Conservation (phyloP, 108 stramenopile species). For the Asterionellopsis glacialis region DNA sequence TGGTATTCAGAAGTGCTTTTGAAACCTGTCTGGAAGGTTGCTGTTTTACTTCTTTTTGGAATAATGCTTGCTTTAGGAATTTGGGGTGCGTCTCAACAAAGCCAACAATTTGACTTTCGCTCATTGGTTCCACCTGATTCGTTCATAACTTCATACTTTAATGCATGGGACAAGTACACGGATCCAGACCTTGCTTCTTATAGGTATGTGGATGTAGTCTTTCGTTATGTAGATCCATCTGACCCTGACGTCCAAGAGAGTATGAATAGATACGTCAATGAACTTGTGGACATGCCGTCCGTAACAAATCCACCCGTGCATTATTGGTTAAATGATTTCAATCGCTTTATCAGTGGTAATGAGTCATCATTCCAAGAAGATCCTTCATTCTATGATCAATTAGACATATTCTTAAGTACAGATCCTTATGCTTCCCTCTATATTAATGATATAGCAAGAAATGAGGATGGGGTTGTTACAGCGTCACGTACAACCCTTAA, state of each 20-base stretch:
- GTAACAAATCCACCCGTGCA: background rate
- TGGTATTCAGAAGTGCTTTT: background rate
- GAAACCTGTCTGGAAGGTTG: background rate
- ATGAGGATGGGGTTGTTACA: constrained; percentile 6
- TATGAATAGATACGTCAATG: constrained; percentile 13
- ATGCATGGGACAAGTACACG: background rate
- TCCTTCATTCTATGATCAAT: constrained; percentile 6
- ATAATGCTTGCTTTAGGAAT: background rate
- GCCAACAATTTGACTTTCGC: background rate
- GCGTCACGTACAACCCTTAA: constrained; percentile 6
- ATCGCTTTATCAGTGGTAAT: background rate
- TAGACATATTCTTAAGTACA: constrained; percentile 1
- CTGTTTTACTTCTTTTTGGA: background rate
- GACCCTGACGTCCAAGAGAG: background rate
- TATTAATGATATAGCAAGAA: constrained; percentile 1
- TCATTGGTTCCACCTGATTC: background rate
- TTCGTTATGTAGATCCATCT: constrained; percentile 13
- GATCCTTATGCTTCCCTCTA: background rate
- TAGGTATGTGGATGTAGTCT: background rate
- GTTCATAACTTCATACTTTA: background rate
- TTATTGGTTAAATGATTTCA: constrained; percentile 19
- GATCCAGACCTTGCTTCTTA: background rate
- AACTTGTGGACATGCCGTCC: constrained; percentile 3
- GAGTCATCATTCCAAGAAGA: background rate
- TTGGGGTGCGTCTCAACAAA: background rate